Base-by-base conservation (phyloP, 805 yeast species). In the Ogataea trehaloabstinens region DNA sequence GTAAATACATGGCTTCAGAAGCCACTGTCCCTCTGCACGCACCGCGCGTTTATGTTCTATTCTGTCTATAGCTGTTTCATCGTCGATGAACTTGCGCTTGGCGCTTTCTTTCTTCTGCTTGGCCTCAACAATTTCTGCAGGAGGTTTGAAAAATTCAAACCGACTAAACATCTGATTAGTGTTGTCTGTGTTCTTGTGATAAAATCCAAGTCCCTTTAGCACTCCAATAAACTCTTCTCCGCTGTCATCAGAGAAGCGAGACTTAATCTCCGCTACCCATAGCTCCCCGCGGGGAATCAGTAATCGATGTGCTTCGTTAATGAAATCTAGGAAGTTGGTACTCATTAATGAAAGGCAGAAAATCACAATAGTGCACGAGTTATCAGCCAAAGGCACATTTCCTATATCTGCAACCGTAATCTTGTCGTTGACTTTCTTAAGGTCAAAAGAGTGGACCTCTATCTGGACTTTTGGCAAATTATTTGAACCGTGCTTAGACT, bases 311-410 rank as follows among this genome's bases (percentile, higher is more conserved):
- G 96, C 98, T 59, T 93, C 99, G 41, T 80, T 72, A 37, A 93
- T 78, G 57, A 93, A 93, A 58, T 93, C 98, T 44, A 90, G 67
- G 58, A 91, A 89, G 58, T 93, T 93, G 3, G 98, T 91, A 3
- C 99, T 99, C 99, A 93, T 93, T 42, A 93, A 69, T 0, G 98
- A 93, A 35, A 93, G 71, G 62, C 99, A 93, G 63, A 90, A 93
- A 5, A 93, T 76, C n/a, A 87, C 99, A 31, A 93, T 71, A 18
- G 89, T 77, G 53, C 93, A 88, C 1, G 93, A 82, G 38, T 73
- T 73, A 57, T 89, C 88, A 2, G 70, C 73, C 46, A 93, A 63
- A 16, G 99, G 99, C 8, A 91, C 96, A 53, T 87, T 74, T 57
- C 80, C 84, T 49, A 93, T 86, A 67, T 93, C 99, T 0, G 98